These are phyloP conservation scores for Trametes versicolor DNA, from an alignment of 1,284 basidiomycete species.

Conservation along the genomic window DNA sequence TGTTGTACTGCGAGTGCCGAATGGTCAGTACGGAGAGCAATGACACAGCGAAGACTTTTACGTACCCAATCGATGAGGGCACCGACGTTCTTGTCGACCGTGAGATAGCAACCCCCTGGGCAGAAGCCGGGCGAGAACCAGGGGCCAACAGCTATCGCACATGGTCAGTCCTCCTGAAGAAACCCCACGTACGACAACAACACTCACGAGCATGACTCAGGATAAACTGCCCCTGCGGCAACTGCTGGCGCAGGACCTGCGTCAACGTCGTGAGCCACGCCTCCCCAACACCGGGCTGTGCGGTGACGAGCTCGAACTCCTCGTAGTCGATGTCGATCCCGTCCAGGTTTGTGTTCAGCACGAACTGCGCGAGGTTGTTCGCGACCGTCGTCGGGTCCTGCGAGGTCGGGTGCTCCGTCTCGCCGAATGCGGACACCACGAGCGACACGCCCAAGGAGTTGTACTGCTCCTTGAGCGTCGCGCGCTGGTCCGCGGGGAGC, in stretches of 20 bases:
- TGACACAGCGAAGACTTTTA: neutral
- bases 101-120: slow-evolving; percentile 31
- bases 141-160: slow-evolving; percentile 14
- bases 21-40: neutral
- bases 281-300: slow-evolving; percentile 48
- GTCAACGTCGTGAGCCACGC: slow-evolving; percentile 56
- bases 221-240: slow-evolving; percentile 48
- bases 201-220: slow-evolving; percentile 45
- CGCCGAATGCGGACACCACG: slow-evolving; percentile 60
- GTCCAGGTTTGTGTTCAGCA: slow-evolving; percentile 49
- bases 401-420: slow-evolving; percentile 59
- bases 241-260: slow-evolving; percentile 43
- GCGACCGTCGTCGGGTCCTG: slow-evolving; percentile 52
- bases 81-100: slow-evolving; percentile 30
- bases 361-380: slow-evolving; percentile 55
- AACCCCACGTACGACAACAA: neutral
- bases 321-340: slow-evolving; percentile 69
- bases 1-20: slow-evolving; percentile 44
- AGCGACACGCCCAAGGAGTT: slow-evolving; percentile 55
- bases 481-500: slow-evolving; percentile 38
- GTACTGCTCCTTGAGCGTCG: slow-evolving; percentile 52
- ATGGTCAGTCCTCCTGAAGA: neutral
- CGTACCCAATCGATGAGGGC: slow-evolving; percentile 41
- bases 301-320: slow-evolving; percentile 56
- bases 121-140: slow-evolving; percentile 29